phyloP scores from a whole-genome alignment of 768 basidiomycete genomes.

The Suillus hirtellus region DNA sequence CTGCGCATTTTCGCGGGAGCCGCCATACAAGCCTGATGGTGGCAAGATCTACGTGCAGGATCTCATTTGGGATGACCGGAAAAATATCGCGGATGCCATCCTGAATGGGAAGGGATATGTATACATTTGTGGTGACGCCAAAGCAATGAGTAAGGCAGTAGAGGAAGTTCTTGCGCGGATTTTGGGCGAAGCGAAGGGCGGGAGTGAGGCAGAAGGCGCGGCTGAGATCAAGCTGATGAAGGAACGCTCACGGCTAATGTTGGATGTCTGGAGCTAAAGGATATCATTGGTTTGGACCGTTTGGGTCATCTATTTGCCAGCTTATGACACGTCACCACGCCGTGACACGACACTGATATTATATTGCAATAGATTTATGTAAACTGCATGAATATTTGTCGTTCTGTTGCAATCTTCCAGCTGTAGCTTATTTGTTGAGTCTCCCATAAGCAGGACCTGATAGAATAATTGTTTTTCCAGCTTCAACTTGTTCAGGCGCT shows the following conservation, averaged over 20 bases:
- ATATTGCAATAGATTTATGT: conserved; percentile 9
- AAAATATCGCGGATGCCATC: conserved; percentile 83
- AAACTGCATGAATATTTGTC: conserved; percentile 4
- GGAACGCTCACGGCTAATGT: conserved; percentile 83
- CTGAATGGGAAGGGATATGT: conserved; percentile 95
- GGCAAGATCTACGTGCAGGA: conserved; percentile 99
- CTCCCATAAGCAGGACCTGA: neutral
- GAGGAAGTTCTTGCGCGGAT: conserved; percentile 85
- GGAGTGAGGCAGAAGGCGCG: conserved; percentile 82
- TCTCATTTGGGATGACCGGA: conserved; percentile 84
- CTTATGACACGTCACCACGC: conserved; percentile 2
- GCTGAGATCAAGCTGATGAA: conserved; percentile 95
- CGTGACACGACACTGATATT: neutral
- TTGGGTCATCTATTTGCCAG: neutral
- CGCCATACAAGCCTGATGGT: conserved; percentile 83
- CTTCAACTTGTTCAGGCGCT: neutral
- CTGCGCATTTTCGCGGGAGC: conserved; percentile 87
- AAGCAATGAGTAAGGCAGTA: conserved; percentile 93
- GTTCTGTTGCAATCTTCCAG: neutral
- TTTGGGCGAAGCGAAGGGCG: conserved; percentile 93
- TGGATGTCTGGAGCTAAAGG: conserved; percentile 85
- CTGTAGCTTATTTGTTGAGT: neutral
- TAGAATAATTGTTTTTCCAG: neutral
- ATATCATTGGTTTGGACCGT: neutral
- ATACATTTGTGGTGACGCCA: conserved; percentile 96